phyloP scores from a whole-genome alignment of 2,329 filamentous ascomycete genomes.

The Didymella glomerata region DNA sequence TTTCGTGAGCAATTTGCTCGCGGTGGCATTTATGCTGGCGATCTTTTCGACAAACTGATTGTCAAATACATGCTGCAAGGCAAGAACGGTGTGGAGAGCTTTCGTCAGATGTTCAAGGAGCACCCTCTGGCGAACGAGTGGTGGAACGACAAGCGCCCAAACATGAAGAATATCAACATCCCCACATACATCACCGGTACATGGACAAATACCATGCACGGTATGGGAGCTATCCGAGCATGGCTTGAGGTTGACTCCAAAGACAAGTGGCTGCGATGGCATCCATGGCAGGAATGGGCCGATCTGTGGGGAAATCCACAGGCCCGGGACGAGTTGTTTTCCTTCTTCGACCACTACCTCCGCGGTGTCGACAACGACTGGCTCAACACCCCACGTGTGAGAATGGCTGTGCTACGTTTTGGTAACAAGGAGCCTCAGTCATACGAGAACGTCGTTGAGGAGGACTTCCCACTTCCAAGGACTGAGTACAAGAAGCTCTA shows the following conservation, averaged over 20 bases:
- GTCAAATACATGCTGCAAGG: constrained; percentile 5
- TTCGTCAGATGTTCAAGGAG: constrained; percentile 2
- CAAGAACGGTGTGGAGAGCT: not conserved
- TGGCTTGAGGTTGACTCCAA: not conserved
- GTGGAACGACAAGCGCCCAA: constrained; percentile 33
- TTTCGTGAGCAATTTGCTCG: constrained; percentile 59
- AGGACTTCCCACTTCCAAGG: not conserved
- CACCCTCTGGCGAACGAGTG: constrained; percentile 25
- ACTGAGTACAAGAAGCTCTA: not conserved
- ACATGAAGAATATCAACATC: constrained; percentile 30
- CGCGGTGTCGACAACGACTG: not conserved
- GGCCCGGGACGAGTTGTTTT: constrained; percentile 29
- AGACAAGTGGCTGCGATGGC: constrained; percentile 17
- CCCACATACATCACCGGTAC: constrained; percentile 23
- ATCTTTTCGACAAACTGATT: not conserved
- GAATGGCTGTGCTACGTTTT: not conserved
- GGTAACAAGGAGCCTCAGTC: not conserved
- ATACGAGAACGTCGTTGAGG: not conserved
- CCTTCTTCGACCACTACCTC: not conserved
- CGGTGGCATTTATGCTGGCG: constrained; percentile 36
- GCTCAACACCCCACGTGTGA: not conserved
- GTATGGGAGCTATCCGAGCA: not conserved
- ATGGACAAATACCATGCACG: not conserved
- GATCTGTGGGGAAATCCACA: constrained; percentile 28
- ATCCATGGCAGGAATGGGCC: constrained; percentile 33